phyloP scores from a whole-genome alignment of 352 stramenopile genomes.

The Phytopythium oedochilum region DNA sequence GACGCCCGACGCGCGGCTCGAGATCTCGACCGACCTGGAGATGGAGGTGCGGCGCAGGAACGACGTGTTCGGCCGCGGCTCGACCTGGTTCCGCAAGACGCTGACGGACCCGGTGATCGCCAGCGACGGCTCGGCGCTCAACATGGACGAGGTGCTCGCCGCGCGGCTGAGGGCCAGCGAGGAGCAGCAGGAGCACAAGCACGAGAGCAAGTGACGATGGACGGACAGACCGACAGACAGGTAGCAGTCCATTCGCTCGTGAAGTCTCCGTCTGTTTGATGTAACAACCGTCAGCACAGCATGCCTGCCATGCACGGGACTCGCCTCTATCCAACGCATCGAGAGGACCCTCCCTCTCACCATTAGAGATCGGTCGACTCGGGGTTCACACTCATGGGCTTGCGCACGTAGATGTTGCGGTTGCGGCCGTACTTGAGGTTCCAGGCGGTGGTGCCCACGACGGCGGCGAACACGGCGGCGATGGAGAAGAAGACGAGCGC shows the following conservation, averaged over 20 bases:
- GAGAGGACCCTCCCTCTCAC: too few species aligned
- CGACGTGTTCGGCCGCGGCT: constrained; percentile 71
- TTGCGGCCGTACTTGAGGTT: constrained; percentile 37
- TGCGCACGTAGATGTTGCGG: constrained; percentile 27
- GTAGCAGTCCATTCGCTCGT: too few species aligned
- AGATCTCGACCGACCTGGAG: constrained; percentile 53
- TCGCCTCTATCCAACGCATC: too few species aligned
- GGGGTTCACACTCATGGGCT: background rate
- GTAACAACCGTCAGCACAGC: too few species aligned
- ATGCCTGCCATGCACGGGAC: too few species aligned
- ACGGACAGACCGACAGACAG: too few species aligned
- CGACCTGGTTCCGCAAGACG: constrained; percentile 75
- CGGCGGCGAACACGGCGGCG: constrained; percentile 18
- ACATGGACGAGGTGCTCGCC: constrained; percentile 76
- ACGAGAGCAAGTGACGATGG: background rate
- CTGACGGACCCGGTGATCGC: constrained; percentile 75
- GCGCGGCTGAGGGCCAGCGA: constrained; percentile 44
- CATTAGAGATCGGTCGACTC: background rate
- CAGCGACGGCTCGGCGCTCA: constrained; percentile 73
- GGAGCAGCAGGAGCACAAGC: constrained; percentile 17
- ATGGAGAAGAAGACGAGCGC: constrained; percentile 53
- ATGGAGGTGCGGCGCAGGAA: constrained; percentile 79
- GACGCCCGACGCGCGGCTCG: constrained; percentile 28
- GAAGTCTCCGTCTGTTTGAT: too few species aligned
- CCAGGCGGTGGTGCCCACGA: constrained; percentile 50